phyloP scores from a whole-genome alignment of 2,329 filamentous ascomycete species.

The Metarhizium anisopliae region DNA sequence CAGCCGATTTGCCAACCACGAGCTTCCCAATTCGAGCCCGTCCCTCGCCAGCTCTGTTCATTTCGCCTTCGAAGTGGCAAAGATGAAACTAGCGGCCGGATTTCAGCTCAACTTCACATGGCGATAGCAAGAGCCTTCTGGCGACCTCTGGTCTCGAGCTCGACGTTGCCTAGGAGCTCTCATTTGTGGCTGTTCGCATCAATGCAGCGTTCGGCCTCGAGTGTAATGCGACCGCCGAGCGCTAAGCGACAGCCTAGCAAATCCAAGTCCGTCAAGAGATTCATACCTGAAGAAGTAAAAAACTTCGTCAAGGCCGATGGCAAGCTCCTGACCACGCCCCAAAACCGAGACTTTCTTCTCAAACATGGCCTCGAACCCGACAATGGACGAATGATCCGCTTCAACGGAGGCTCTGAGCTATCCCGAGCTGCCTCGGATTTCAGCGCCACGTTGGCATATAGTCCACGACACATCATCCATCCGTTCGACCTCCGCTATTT shows the following conservation, averaged over 20 bases:
- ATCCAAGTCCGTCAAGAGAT: conserved; percentile 6
- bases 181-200: neutral
- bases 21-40: neutral
- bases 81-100: conserved; percentile 9
- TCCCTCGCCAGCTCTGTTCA: neutral
- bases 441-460: conserved; percentile 16
- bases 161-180: neutral
- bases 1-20: neutral
- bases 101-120: conserved; percentile 13
- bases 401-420: conserved; percentile 6
- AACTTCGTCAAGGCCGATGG: conserved; percentile 15
- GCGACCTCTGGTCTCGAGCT: conserved; percentile 1
- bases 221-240: neutral
- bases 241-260: neutral
- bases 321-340: conserved; percentile 18
- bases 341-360: conserved; percentile 19
- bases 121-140: conserved; percentile 12
- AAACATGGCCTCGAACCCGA: conserved; percentile 15
- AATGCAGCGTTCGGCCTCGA: neutral
- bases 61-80: neutral
- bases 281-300: conserved; percentile 13
- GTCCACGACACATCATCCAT: conserved; percentile 21
- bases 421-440: conserved; percentile 11
- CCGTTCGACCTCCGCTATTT: conserved; percentile 24
- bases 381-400: conserved; percentile 12